Conservation (phyloP, 164 flowering plant species). For the Hamamelis virginiana region DNA sequence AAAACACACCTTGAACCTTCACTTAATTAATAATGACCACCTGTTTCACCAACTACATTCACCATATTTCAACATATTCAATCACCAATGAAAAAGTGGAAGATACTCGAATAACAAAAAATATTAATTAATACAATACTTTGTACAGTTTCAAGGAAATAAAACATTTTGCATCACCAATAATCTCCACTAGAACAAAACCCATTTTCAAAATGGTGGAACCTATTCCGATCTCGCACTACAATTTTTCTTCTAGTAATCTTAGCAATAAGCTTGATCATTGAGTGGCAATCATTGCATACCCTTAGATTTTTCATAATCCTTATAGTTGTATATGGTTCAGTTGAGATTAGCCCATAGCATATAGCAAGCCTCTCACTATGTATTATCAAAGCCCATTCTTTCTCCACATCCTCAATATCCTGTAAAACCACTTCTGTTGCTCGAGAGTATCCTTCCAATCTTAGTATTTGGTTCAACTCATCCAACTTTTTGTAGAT, state of each 20-base stretch:
- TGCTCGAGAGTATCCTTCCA: conserved; percentile 36
- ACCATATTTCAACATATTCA: too few species aligned
- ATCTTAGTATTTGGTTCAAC: conserved; percentile 17
- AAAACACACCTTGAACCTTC: too few species aligned
- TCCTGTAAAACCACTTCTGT: conserved; percentile 39
- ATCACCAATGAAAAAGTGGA: too few species aligned
- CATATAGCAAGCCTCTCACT: conserved; percentile 46
- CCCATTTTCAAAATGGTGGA: too few species aligned
- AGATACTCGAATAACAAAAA: too few species aligned
- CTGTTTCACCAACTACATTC: too few species aligned
- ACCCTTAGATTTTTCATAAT: conserved; percentile 41
- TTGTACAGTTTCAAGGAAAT: too few species aligned
- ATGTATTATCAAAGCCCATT: conserved; percentile 32
- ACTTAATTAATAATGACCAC: too few species aligned
- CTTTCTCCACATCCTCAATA: conserved; percentile 35
- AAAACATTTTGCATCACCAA: too few species aligned
- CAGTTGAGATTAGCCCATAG: conserved; percentile 41
- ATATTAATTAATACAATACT: too few species aligned
- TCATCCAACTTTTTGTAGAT: conserved; percentile 32
- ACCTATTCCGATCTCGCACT: conserved; percentile 39
- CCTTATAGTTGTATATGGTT: conserved; percentile 26
- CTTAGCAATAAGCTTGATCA: conserved; percentile 40
- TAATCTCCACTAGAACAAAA: conserved; percentile 46
- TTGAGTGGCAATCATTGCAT: conserved; percentile 38
- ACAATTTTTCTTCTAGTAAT: conserved; percentile 31